A percentile compares a stretch with the other conserved stretches of the same genome.
These are phyloP conservation scores for Tripterygium wilfordii DNA, from an alignment of 177 flowering plant species.

Conservation along the genomic window DNA sequence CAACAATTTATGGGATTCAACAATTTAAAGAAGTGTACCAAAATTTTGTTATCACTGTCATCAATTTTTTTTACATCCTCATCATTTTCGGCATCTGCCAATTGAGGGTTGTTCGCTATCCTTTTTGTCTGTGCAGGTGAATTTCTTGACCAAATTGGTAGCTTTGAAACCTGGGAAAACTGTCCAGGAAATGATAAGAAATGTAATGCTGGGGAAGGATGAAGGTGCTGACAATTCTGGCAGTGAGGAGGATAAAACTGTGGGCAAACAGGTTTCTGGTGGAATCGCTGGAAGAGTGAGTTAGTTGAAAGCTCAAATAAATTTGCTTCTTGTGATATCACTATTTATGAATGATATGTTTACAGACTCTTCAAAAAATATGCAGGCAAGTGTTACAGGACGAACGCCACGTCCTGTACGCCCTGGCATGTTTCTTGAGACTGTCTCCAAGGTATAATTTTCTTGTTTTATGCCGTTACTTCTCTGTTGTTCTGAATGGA, in stretches of 20 bases:
- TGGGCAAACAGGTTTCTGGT: slow-evolving; percentile 15
- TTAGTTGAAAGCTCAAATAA: background rate
- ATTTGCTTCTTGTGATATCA: slow-evolving; percentile 1
- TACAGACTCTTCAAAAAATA: no score
- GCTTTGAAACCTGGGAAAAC: slow-evolving; percentile 81
- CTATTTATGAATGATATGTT: background rate
- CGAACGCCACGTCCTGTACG: slow-evolving; percentile 83
- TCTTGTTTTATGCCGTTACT: no score
- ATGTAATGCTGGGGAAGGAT: slow-evolving; percentile 90
- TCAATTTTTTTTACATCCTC: background rate
- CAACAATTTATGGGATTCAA: background rate
- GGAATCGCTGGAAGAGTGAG: slow-evolving; percentile 74
- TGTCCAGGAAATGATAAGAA: slow-evolving; percentile 71
- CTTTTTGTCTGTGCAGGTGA: slow-evolving; percentile 58
- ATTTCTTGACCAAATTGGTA: slow-evolving; percentile 84
- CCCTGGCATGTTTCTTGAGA: slow-evolving; percentile 97
- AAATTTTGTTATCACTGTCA: background rate
- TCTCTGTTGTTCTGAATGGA: no score
- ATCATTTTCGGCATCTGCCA: no score
- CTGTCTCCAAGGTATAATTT: slow-evolving; percentile 93
- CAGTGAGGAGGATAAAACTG: slow-evolving; percentile 25
- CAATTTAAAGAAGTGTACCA: no score
- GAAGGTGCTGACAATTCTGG: slow-evolving; percentile 73
- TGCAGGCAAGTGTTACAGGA: slow-evolving; percentile 68
- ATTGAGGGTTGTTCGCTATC: no score